These are phyloP conservation scores for Heliamphora ciliata DNA, from an alignment of 179 eudicot species.

Conservation along the genomic window DNA sequence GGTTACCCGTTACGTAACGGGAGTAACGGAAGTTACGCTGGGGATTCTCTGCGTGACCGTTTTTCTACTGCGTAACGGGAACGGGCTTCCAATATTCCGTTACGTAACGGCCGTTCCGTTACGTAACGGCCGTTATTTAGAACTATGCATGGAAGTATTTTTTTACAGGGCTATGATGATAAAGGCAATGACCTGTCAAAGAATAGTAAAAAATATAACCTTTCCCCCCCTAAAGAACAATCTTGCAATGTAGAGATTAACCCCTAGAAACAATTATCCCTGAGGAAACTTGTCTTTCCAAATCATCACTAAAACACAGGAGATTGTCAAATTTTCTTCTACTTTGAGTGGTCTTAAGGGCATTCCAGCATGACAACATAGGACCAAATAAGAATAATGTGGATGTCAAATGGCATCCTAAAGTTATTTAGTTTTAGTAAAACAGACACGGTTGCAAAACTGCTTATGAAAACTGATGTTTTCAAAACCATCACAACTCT, in stretches of 20 bases:
- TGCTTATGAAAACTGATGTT: not conserved
- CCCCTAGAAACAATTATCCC: not conserved
- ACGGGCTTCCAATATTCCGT: too few species aligned
- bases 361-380: not conserved
- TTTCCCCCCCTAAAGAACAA: not conserved
- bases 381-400: not conserved
- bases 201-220: not conserved
- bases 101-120: too few species aligned
- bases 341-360: not conserved
- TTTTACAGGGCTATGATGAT: not conserved
- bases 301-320: not conserved
- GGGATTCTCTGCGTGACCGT: too few species aligned
- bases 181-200: not conserved
- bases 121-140: too few species aligned
- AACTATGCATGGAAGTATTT: not conserved
- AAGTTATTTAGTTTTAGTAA: not conserved
- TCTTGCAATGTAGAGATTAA: not conserved
- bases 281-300: not conserved
- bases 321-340: not conserved
- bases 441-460: not conserved
- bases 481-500: not conserved
- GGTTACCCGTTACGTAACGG: too few species aligned
- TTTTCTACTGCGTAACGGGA: too few species aligned
- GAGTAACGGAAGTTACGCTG: too few species aligned
- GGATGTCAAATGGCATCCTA: not conserved